Percentiles rank a stretch among this genome's conserved stretches.
Evolutionary conservation across 768 basidiomycete genomes (phyloP).

Genomic region (Baorangia bicolor): DNA sequence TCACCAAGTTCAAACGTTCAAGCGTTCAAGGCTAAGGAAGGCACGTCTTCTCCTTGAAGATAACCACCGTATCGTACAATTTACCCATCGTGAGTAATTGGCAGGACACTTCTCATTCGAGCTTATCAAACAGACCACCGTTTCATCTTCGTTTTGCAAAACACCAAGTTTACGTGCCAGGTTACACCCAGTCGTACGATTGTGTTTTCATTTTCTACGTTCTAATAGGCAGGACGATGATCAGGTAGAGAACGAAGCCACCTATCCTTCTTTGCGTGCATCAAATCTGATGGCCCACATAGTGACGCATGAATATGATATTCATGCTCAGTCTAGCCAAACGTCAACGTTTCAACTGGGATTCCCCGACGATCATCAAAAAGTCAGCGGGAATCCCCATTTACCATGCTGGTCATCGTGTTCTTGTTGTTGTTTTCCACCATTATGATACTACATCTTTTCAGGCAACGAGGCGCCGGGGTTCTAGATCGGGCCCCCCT

Average conservation of each 20-base stretch:
- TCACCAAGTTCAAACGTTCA: too few relatives aligned
- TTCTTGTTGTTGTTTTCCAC: not conserved
- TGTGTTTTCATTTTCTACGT: not conserved
- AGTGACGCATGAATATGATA: not conserved
- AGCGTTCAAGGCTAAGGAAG: too few relatives aligned
- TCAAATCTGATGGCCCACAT: not conserved
- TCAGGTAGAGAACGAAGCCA: not conserved
- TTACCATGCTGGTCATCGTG: not conserved
- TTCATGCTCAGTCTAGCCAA: not conserved
- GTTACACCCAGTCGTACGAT: slow-evolving; percentile 1
- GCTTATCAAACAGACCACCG: not conserved
- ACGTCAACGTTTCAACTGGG: not conserved
- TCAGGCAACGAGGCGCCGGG: not conserved
- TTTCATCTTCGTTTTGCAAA: not conserved
- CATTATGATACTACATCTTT: not conserved
- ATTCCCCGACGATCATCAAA: slow-evolving; percentile 1
- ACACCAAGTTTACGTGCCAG: slow-evolving; percentile 2
- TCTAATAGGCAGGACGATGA: not conserved
- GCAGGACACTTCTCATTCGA: not conserved
- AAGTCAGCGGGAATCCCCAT: slow-evolving; percentile 1
- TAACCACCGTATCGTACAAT: too few relatives aligned
- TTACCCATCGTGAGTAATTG: not conserved
- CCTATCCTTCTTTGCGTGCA: not conserved
- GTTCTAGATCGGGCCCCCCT: slow-evolving; percentile 4
- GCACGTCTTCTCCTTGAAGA: not conserved